Percentiles rank a stretch among this genome's conserved stretches.
phyloP scores from a whole-genome alignment of 371 early-diverging fungal species.

The Funneliformis caledonium region DNA sequence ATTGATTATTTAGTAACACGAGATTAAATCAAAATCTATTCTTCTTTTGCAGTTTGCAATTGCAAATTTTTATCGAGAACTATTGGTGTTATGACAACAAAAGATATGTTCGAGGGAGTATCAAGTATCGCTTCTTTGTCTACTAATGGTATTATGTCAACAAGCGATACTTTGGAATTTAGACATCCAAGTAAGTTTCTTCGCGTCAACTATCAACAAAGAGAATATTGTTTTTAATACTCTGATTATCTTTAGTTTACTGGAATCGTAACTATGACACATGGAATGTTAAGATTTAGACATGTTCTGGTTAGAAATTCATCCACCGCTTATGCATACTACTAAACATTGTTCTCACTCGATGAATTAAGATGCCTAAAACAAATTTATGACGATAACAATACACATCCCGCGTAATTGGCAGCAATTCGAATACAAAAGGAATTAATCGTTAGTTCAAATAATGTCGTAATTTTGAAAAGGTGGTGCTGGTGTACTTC shows the following conservation, averaged over 20 bases:
- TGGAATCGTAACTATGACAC: not conserved
- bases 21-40: too few species aligned
- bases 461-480: not conserved
- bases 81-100: too few species aligned
- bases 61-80: too few species aligned
- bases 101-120: too few species aligned
- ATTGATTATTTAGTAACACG: too few species aligned
- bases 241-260: not conserved
- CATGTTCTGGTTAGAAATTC: not conserved
- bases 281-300: not conserved
- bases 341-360: constrained; percentile 3
- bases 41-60: too few species aligned
- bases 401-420: constrained; percentile 5
- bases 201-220: too few species aligned
- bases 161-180: too few species aligned
- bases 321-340: not conserved
- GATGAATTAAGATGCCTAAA: constrained; percentile 22
- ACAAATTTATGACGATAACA: not conserved
- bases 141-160: too few species aligned
- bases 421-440: not conserved
- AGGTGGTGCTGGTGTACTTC: constrained; percentile 27
- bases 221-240: too few species aligned
- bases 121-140: too few species aligned
- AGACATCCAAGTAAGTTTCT: too few species aligned
- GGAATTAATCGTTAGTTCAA: not conserved